Evolutionary conservation across 345 rosid genomes (phyloP).

Genomic region (Microcos paniculata): DNA sequence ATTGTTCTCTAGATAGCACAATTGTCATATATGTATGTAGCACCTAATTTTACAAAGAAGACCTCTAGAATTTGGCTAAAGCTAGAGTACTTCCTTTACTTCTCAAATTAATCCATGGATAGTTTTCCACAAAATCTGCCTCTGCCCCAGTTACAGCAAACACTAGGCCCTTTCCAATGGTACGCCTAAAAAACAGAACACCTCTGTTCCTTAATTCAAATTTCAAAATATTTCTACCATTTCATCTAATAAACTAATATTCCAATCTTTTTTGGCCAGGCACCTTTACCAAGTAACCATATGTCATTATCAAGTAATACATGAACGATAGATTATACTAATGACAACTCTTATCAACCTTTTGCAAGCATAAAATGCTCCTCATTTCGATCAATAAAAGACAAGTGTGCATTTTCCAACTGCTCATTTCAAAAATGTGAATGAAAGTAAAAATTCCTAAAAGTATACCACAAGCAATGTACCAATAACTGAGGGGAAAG

Average conservation of each 20-base stretch:
- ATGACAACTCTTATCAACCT: background rate
- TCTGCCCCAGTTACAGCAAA: no score
- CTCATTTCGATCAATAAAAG: background rate
- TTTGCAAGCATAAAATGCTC: background rate
- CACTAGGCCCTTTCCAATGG: background rate
- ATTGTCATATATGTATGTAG: no score
- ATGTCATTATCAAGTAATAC: background rate
- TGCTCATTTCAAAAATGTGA: background rate
- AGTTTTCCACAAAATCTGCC: no score
- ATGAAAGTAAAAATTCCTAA: background rate
- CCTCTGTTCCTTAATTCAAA: background rate
- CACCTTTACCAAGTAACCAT: background rate
- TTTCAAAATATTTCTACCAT: no score
- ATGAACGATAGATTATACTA: background rate
- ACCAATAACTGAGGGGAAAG: background rate
- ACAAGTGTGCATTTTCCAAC: background rate
- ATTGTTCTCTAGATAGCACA: no score
- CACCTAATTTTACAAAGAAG: no score
- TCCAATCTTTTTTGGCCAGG: background rate
- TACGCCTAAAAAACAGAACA: background rate
- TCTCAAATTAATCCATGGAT: no score
- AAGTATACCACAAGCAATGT: background rate
- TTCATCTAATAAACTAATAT: background rate
- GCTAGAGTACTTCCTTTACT: no score
- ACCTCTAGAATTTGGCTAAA: no score